Evolutionary conservation across 1,139 yeast species (phyloP), one percentile per base, ranked within the genome.

Genomic region (Kodamaea suecica): DNA sequence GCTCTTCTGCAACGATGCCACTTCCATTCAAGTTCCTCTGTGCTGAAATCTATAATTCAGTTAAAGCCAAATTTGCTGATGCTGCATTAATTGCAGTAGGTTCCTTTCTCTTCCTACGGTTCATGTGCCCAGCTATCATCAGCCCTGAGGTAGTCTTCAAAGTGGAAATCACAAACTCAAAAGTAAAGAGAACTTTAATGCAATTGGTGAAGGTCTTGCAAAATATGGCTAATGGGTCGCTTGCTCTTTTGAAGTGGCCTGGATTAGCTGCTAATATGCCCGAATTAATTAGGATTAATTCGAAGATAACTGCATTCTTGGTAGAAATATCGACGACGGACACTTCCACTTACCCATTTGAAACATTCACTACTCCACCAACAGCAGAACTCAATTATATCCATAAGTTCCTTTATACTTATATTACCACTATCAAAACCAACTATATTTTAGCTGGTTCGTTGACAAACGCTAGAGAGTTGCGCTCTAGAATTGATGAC

Each of bases 121-220:
- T 85, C 47, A 74, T 87, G 42, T 88, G 95, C 53, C 97, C 98
- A 6, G 95, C 95, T 0, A 80, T 92, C 42, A 90, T 90, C 10
- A 82, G 92, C 30, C 97, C 97, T 0, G 95, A 86, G 44, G 73
- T 87, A 3, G 66, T 61, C 39, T 63, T 70, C 38, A 62, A 58
- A 33, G 77, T 83, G 36, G 66, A 66, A 16, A 66, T 76, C 23
- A 59, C 67, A 4, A 67, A 48, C 47, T 61, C 59, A 4, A 71
- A 66, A 23, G 78, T 81, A 8, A 82, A 88, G 45, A 70, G 95
- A 44, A 76, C 88, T 1, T 70, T 86, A 35, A 81, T 92, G 50
- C 81, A 85, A 43, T 62, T 92, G 31, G 97, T 95, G 3, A 86
- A 88, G 50, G 80, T 85, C 20, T 65, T 90, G 29, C 98, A 92